A percentile compares a stretch with the other conserved stretches of the same genome.
These are phyloP conservation scores for Telopea speciosissima DNA, from an alignment of 177 flowering plant genomes.

Conservation along the genomic window DNA sequence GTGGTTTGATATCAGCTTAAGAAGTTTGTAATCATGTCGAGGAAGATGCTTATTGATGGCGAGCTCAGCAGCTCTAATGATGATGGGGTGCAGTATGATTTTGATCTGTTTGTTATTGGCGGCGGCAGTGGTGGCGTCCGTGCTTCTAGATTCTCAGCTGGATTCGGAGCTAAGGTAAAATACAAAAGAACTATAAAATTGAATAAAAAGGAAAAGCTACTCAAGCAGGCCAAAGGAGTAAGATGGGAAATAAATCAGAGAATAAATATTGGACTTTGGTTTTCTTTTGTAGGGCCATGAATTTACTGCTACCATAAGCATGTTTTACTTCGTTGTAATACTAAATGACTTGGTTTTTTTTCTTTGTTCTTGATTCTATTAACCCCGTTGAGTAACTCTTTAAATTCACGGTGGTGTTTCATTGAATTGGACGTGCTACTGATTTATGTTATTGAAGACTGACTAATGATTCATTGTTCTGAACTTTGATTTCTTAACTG, in stretches of 20 bases:
- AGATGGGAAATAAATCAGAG: background rate
- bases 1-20: constrained; percentile 2
- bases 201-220: no score
- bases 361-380: no score
- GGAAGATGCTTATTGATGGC: constrained; percentile 86
- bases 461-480: no score
- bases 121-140: constrained; percentile 99
- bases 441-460: no score
- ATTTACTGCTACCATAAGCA: no score
- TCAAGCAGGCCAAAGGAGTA: background rate
- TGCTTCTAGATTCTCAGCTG: constrained; percentile 81
- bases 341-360: no score
- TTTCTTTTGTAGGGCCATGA: background rate
- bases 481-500: no score
- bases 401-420: no score
- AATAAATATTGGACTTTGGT: background rate
- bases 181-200: background rate
- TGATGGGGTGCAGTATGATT: constrained; percentile 51
- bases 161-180: constrained; percentile 80
- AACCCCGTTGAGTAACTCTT: no score
- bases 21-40: constrained; percentile 38
- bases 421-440: no score
- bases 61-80: constrained; percentile 32
- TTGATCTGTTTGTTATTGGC: constrained; percentile 90
- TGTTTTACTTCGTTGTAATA: no score